These are phyloP conservation scores for Serendipita sp. DNA, from an alignment of 1,284 basidiomycete genomes.

Conservation along the genomic window DNA sequence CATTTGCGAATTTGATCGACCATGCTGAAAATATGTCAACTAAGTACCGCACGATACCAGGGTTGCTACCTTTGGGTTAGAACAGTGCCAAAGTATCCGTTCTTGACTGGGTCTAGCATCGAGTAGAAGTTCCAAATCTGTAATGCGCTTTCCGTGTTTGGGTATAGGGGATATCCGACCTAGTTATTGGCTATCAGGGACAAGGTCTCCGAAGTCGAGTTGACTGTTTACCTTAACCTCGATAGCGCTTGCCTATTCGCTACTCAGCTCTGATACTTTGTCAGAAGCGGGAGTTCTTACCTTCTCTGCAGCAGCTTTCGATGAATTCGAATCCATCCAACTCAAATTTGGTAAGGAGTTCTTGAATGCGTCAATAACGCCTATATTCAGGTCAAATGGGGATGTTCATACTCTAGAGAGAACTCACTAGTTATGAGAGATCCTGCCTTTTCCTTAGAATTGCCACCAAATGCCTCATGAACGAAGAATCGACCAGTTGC, in stretches of 20 bases:
- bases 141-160: conserved; percentile 61
- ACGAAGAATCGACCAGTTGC: conserved; percentile 52
- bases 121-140: conserved; percentile 67
- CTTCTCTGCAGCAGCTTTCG: conserved; percentile 74
- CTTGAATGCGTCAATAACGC: conserved; percentile 78
- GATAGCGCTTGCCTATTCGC: conserved; percentile 1
- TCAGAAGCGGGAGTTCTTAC: conserved; percentile 21
- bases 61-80: conserved; percentile 25
- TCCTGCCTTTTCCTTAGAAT: conserved; percentile 68
- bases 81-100: conserved; percentile 78
- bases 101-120: conserved; percentile 46
- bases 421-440: conserved; percentile 63
- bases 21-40: conserved; percentile 25
- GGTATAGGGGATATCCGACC: conserved; percentile 78
- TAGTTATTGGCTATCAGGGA: conserved; percentile 34
- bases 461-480: conserved; percentile 70
- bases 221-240: not conserved
- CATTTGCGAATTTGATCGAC: conserved; percentile 38
- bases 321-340: conserved; percentile 88
- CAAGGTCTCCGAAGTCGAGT: too few relatives aligned
- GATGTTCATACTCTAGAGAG: not conserved
- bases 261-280: not conserved
- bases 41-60: conserved; percentile 34
- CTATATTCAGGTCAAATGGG: conserved; percentile 22
- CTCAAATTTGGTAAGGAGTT: conserved; percentile 58